Evolutionary conservation across 129 eudicot genomes (phyloP).

Genomic region (Mikania micrantha): DNA sequence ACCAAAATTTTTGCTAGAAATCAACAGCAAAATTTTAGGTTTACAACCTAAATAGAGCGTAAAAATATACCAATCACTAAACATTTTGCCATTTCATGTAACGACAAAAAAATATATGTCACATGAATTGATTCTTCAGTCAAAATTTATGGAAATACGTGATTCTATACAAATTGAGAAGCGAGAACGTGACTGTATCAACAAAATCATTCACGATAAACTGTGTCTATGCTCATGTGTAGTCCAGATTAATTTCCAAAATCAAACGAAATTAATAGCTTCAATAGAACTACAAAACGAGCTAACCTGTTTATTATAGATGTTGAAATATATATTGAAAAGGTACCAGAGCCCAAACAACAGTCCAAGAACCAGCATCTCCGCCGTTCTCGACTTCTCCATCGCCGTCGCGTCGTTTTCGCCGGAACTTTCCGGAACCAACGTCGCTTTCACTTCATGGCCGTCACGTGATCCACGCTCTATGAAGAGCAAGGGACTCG

Average conservation of each 20-base stretch:
- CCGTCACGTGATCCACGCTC: slow-evolving; percentile 32
- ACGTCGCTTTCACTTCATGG: slow-evolving; percentile 40
- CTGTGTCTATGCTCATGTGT: not conserved
- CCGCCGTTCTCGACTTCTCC: slow-evolving; percentile 29
- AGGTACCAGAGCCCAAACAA: slow-evolving; percentile 81
- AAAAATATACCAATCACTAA: not conserved
- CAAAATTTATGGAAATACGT: not conserved
- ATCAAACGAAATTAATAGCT: not conserved
- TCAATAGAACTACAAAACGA: not conserved
- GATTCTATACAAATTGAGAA: not conserved
- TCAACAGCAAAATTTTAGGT: not conserved
- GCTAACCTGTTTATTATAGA: slow-evolving; percentile 82
- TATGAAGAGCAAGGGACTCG: slow-evolving; percentile 27
- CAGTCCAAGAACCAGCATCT: slow-evolving; percentile 49
- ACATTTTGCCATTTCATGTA: not conserved
- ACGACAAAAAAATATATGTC: not conserved
- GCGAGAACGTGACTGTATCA: not conserved
- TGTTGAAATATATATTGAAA: slow-evolving; percentile 86
- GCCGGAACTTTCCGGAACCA: slow-evolving; percentile 35
- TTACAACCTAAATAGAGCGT: not conserved
- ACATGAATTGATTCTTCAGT: not conserved
- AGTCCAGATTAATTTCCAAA: not conserved
- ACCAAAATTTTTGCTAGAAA: too few species aligned
- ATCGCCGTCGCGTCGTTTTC: slow-evolving; percentile 26
- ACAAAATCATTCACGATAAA: not conserved